Evolutionary conservation across 202 grass and related monocot species (phyloP).

Genomic region (Hordeum pubiflorum): DNA sequence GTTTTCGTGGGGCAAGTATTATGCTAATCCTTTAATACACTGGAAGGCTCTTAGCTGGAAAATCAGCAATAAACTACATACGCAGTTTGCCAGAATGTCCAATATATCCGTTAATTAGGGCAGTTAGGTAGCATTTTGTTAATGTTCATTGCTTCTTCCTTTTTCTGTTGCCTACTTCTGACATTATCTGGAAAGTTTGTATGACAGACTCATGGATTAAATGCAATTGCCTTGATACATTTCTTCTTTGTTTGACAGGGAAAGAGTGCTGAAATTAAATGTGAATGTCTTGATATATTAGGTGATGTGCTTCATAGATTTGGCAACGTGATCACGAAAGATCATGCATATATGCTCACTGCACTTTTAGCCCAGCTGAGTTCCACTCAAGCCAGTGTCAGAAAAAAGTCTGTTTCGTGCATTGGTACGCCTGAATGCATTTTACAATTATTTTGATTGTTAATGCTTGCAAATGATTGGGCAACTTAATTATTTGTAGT

Average conservation of each 20-base stretch:
- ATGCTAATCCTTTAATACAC: not conserved
- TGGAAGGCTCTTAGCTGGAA: not conserved
- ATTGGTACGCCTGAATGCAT: slow-evolving; percentile 44
- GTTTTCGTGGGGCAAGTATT: not conserved
- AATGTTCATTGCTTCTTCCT: not conserved
- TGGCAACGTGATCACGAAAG: slow-evolving; percentile 74
- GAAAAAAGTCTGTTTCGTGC: slow-evolving; percentile 90
- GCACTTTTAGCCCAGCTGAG: slow-evolving; percentile 64
- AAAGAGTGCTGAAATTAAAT: slow-evolving; percentile 85
- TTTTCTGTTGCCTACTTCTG: not conserved
- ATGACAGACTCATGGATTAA: not conserved
- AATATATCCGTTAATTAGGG: not conserved
- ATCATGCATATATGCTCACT: slow-evolving; percentile 64
- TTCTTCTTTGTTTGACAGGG: slow-evolving; percentile 45
- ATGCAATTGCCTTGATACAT: not conserved
- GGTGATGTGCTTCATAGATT: slow-evolving; percentile 86
- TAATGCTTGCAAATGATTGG: not conserved
- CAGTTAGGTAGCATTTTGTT: not conserved
- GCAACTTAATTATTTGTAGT: not conserved
- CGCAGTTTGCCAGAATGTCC: not conserved
- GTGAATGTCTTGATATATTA: slow-evolving; percentile 93
- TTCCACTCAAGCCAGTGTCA: slow-evolving; percentile 83
- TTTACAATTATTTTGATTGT: not conserved
- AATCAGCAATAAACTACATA: not conserved
- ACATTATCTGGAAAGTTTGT: not conserved